Evolutionary conservation across 1,284 basidiomycete genomes (phyloP).

Genomic region (Cryptococcus amylolentus): DNA sequence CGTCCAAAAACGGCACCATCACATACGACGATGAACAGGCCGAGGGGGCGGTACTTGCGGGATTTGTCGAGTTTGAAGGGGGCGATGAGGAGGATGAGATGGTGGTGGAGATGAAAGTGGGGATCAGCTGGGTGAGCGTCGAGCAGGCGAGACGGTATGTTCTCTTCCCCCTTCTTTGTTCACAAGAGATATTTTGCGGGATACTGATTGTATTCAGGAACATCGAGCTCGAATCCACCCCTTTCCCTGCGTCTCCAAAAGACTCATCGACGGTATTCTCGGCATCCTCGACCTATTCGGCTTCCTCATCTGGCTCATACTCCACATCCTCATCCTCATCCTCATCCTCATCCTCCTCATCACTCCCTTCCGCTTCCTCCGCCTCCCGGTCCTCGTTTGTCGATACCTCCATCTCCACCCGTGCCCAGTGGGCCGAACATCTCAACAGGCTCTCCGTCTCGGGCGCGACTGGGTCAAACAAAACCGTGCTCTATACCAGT

Average conservation of each 20-base stretch:
- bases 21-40: constrained; percentile 29
- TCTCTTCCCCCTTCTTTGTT: neutral
- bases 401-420: constrained; percentile 59
- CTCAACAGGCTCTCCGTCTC: constrained; percentile 61
- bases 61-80: constrained; percentile 57
- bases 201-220: constrained; percentile 50
- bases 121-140: constrained; percentile 72
- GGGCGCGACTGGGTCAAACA: constrained; percentile 49
- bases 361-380: no score
- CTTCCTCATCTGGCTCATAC: no score
- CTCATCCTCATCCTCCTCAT: no score
- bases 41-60: constrained; percentile 54
- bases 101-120: constrained; percentile 62
- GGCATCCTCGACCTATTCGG: no score
- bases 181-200: no score
- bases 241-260: no score
- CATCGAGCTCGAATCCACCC: constrained; percentile 54
- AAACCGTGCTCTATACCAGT: constrained; percentile 33
- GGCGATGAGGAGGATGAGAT: constrained; percentile 39
- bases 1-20: constrained; percentile 55
- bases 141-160: constrained; percentile 62
- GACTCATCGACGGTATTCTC: no score
- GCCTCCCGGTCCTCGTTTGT: constrained; percentile 52
- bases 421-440: constrained; percentile 68
- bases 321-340: no score